phyloP scores from a whole-genome alignment of 306 rosid genomes.

The Lotus japonicus region DNA sequence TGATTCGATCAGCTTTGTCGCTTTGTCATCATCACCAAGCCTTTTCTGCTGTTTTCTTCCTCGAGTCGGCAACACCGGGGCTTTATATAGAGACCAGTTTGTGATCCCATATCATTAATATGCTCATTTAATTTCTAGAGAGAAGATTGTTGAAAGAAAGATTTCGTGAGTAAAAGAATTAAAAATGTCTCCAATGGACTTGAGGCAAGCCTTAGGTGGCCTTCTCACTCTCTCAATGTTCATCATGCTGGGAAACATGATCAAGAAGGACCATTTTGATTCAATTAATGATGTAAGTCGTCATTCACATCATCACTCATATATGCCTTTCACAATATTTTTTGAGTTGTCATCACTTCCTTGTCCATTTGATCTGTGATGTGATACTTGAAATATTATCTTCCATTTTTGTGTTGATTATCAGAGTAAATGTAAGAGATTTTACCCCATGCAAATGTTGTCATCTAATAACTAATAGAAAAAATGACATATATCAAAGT shows the following conservation, averaged over 20 bases:
- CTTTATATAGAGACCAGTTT: background rate
- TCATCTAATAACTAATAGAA: no score
- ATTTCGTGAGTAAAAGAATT: background rate
- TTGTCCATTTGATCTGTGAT: no score
- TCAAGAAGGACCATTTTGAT: constrained; percentile 43
- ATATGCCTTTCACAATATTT: no score
- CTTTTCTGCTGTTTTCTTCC: constrained; percentile 11
- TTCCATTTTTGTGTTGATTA: no score
- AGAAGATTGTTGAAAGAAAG: background rate
- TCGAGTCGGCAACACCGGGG: constrained; percentile 5
- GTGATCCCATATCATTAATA: no score
- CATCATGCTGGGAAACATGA: constrained; percentile 41
- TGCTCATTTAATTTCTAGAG: no score
- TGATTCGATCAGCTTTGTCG: background rate
- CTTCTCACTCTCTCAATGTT: constrained; percentile 41
- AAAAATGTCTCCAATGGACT: constrained; percentile 27
- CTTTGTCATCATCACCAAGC: background rate
- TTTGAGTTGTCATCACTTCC: no score
- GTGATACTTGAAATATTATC: no score
- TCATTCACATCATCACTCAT: background rate
- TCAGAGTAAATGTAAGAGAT: no score
- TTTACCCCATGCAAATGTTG: no score
- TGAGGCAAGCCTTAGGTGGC: constrained; percentile 35
- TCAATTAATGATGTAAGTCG: constrained; percentile 14
- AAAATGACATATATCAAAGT: no score